These are phyloP conservation scores for Comarum palustre DNA, from an alignment of 306 rosid genomes.

Conservation along the genomic window DNA sequence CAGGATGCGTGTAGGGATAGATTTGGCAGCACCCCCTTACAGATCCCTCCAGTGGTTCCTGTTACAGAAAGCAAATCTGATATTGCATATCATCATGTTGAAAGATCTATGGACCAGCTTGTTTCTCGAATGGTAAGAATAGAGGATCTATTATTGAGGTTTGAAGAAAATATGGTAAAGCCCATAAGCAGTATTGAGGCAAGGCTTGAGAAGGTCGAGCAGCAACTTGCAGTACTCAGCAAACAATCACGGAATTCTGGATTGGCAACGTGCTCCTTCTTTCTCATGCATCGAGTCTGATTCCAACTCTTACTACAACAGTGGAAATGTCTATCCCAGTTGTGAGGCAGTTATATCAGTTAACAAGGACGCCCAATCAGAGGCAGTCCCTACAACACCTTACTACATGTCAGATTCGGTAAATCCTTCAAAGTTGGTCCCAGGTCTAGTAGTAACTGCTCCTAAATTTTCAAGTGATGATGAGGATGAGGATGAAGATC, in stretches of 20 bases:
- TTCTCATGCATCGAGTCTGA: constrained; percentile 52
- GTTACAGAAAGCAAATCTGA: constrained; percentile 32
- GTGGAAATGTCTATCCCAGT: constrained; percentile 34
- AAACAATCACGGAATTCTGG: constrained; percentile 45
- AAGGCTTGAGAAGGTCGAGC: constrained; percentile 83
- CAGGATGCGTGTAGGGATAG: constrained; percentile 36
- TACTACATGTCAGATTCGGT: constrained; percentile 32
- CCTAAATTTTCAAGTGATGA: constrained; percentile 70
- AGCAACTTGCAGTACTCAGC: constrained; percentile 64
- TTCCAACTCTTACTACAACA: constrained; percentile 40
- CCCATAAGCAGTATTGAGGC: constrained; percentile 75
- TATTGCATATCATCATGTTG: constrained; percentile 31
- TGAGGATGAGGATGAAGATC: constrained; percentile 50
- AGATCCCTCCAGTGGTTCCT: constrained; percentile 33
- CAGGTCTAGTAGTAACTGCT: constrained; percentile 73
- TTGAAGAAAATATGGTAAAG: constrained; percentile 77
- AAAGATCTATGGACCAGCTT: constrained; percentile 51
- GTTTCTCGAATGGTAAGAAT: constrained; percentile 66
- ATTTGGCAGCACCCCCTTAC: constrained; percentile 31
- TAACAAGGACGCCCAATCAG: constrained; percentile 35
- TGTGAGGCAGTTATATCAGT: constrained; percentile 34
- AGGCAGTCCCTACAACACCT: constrained; percentile 29
- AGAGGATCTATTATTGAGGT: constrained; percentile 62
- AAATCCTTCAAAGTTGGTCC: constrained; percentile 41
- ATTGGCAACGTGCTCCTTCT: constrained; percentile 47